Base-by-base conservation (phyloP, 306 rosid genomes). In the Pyrus betulifolia region DNA sequence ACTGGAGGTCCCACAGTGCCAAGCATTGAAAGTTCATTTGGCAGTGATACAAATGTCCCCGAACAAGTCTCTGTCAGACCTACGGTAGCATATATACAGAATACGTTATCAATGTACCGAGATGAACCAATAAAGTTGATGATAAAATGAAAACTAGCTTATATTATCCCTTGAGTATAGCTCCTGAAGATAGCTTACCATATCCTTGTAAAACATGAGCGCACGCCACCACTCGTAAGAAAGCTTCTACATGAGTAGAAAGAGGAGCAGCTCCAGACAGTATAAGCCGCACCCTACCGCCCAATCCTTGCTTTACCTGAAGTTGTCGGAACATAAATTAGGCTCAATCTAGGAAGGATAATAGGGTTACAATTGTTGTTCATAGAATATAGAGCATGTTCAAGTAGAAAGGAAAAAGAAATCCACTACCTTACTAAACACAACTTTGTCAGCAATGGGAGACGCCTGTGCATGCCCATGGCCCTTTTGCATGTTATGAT, bases 1-100 rank as follows among this genome's bases (percentile, higher is more conserved):
- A 95, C 92, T 8, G 99, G 99, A 79, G 99, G 99, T 46, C 99
- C 99, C 72, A 95, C 99, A 0, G 99, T 90, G 64, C 97, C 97
- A 68, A 95, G 89, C 99, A 95, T 95, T 38, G 63, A 63, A 49
- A 85, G 33, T 82, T 92, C 97, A 85, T 95, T 75, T 77, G 99
- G 99, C 35, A 92, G 77, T 4, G 98, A 84, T 70, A 95, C 99
- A 75, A 95, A 95, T 80, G 99, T 88, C 70, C 99, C 99, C 55
- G 90, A 98, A 78, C 97, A 91, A 67, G 97, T 95, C 89, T 95
- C 99, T 12, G 99, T 92, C 78, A 95, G 81, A 86, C 99, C 99
- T 95, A 51, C 82, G 90, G 44, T 22, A 70, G 62, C 71, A 74
- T 62, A 52, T 54, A 88, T 70, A 77, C 74, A 17, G 66, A 70